Conservation (phyloP, 2,329 filamentous ascomycete genomes). For the Penicillium psychrosexuale region DNA sequence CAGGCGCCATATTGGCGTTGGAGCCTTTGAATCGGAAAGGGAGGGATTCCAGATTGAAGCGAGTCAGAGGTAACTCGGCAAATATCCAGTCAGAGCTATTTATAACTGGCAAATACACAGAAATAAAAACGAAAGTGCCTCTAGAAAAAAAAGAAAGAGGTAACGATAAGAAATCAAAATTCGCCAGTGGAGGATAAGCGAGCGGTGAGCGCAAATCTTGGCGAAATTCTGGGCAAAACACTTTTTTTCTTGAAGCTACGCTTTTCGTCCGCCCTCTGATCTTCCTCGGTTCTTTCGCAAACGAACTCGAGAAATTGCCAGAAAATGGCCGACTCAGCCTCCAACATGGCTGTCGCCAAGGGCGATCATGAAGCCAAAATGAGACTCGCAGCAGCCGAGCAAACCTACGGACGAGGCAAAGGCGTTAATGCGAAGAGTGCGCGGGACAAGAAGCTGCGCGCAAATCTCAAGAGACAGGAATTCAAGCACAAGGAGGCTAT, state of each 20-base stretch:
- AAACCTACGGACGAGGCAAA: conserved; percentile 79
- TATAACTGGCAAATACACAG: neutral
- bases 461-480: conserved; percentile 75
- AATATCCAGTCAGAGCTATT: conserved; percentile 2
- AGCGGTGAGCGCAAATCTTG: conserved; percentile 35
- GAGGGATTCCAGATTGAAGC: conserved; percentile 52
- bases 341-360: conserved; percentile 29
- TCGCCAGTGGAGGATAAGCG: conserved; percentile 38
- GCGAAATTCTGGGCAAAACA: conserved; percentile 35
- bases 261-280: conserved; percentile 6
- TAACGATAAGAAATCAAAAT: conserved; percentile 34
- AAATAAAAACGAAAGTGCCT: conserved; percentile 3
- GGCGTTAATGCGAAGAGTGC: conserved; percentile 69
- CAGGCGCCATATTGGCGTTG: conserved; percentile 69
- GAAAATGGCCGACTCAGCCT: conserved; percentile 31
- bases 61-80: neutral
- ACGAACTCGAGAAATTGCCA: conserved; percentile 4
- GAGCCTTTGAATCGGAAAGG: conserved; percentile 83
- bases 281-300: conserved; percentile 7
- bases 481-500: conserved; percentile 76
- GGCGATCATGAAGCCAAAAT: conserved; percentile 42
- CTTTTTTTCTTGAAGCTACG: conserved; percentile 18
- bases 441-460: conserved; percentile 84
- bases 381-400: conserved; percentile 56
- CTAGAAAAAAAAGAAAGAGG: conserved; percentile 14